These are phyloP conservation scores for Pleurotus tuber-regium DNA, from an alignment of 768 basidiomycete genomes.

Conservation along the genomic window DNA sequence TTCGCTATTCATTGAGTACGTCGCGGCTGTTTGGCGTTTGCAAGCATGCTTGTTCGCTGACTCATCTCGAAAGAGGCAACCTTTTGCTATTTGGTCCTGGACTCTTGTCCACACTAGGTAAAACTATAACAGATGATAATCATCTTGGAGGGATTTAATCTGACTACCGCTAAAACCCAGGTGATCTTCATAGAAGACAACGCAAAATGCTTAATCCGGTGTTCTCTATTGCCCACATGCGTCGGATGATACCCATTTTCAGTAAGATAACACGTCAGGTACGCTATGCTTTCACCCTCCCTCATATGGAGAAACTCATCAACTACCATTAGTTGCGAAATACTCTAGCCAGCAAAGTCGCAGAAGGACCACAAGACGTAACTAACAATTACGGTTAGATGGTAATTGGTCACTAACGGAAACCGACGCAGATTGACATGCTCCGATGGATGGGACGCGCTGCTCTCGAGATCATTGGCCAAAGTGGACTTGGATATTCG, in stretches of 20 bases:
- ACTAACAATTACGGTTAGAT: background rate
- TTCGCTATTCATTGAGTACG: constrained; percentile 29
- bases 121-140: no score
- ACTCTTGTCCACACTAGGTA: constrained; percentile 25
- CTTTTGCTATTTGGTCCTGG: constrained; percentile 25
- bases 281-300: background rate
- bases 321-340: constrained; percentile 1
- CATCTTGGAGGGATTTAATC: no score
- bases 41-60: constrained; percentile 22
- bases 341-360: background rate
- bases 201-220: constrained; percentile 34
- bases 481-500: constrained; percentile 32
- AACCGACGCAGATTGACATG: constrained; percentile 21
- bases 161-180: constrained; percentile 18
- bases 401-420: background rate
- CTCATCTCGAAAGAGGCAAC: constrained; percentile 17
- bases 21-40: constrained; percentile 7
- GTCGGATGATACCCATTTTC: constrained; percentile 27
- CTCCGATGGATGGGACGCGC: constrained; percentile 30
- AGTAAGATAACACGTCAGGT: constrained; percentile 15
- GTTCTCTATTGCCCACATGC: constrained; percentile 33
- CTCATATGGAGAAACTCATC: no score
- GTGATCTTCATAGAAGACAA: constrained; percentile 29
- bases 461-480: constrained; percentile 33
- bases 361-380: background rate